A percentile compares a stretch with the other conserved stretches of the same genome.
phyloP scores from a whole-genome alignment of 1,284 basidiomycete species.

The Apiotrichum siamense region DNA sequence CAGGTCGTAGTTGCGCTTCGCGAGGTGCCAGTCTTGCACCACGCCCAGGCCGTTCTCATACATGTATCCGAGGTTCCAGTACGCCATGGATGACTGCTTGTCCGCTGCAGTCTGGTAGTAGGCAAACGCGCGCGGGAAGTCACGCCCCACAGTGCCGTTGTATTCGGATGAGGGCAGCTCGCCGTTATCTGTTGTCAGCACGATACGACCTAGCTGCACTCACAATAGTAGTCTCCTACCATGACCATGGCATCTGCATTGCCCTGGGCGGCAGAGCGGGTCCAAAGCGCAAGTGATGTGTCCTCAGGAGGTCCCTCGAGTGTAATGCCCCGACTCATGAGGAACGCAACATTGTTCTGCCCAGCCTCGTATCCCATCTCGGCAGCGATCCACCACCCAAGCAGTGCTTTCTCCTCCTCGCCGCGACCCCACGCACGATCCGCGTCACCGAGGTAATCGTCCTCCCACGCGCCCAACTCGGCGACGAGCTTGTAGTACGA shows the following conservation, averaged over 20 bases:
- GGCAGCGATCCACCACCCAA: conserved; percentile 92
- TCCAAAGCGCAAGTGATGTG: conserved; percentile 86
- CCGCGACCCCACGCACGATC: conserved; percentile 71
- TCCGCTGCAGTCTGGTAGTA: conserved; percentile 90
- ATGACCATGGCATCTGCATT: conserved; percentile 95
- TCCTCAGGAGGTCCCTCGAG: conserved; percentile 10
- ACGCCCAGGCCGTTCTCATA: conserved; percentile 95
- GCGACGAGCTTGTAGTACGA: conserved; percentile 77
- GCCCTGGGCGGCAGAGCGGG: conserved; percentile 82
- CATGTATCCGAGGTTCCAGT: conserved; percentile 99
- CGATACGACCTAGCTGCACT: conserved; percentile 11
- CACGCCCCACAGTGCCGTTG: conserved; percentile 48
- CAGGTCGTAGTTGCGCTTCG: conserved; percentile 91
- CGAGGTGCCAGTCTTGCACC: conserved; percentile 88
- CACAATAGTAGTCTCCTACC: conserved; percentile 91
- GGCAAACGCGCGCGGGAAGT: conserved; percentile 77
- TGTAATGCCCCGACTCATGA: conserved; percentile 63
- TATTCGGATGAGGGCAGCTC: conserved; percentile 7
- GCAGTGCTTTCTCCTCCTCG: conserved; percentile 56
- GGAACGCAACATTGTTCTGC: conserved; percentile 91
- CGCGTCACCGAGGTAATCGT: conserved; percentile 74
- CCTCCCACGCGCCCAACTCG: conserved; percentile 81
- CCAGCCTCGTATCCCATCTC: conserved; percentile 88
- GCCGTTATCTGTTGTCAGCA: conserved; percentile 7
- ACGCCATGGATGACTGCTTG: conserved; percentile 82